phyloP scores from a whole-genome alignment of 805 yeast species.

The Spathaspora girioi region DNA sequence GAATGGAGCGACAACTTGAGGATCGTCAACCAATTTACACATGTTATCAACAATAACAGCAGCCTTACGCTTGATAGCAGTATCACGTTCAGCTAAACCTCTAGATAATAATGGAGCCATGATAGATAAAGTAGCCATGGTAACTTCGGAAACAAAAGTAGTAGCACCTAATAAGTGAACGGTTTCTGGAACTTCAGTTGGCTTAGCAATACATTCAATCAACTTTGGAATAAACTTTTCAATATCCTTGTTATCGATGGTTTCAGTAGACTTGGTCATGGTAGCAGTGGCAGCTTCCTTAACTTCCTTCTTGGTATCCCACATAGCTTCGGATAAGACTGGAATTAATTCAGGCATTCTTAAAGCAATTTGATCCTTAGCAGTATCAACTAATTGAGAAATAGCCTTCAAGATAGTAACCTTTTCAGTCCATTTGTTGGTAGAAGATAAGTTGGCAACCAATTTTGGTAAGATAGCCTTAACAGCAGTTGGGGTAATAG shows the following conservation, averaged over 20 bases:
- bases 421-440: conserved; percentile 98
- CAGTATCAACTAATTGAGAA: conserved; percentile 84
- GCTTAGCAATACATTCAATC: conserved; percentile 94
- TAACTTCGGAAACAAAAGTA: conserved; percentile 98
- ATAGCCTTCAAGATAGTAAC: conserved; percentile 83
- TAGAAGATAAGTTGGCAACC: conserved; percentile 58
- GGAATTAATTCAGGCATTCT: conserved; percentile 99
- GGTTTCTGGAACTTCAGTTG: conserved; percentile 97
- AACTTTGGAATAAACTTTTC: conserved; percentile 98
- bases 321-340: conserved; percentile 97
- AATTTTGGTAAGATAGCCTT: conserved; percentile 85
- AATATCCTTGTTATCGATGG: conserved; percentile 99
- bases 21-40: conserved; percentile 99
- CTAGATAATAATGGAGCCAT: conserved; percentile 98
- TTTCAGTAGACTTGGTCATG: conserved; percentile 93
- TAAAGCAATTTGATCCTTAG: conserved; percentile 92
- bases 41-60: conserved; percentile 99
- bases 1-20: conserved; percentile 99
- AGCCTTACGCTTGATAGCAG: conserved; percentile 98
- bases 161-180: conserved; percentile 99
- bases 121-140: conserved; percentile 98
- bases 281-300: conserved; percentile 95
- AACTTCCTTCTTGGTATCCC: conserved; percentile 99
- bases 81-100: conserved; percentile 99
- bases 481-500: conserved; percentile 90